Percentiles rank a stretch among this genome's conserved stretches.
These are phyloP conservation scores for Ilex aquifolium DNA, from an alignment of 257 asterid species.

Conservation along the genomic window DNA sequence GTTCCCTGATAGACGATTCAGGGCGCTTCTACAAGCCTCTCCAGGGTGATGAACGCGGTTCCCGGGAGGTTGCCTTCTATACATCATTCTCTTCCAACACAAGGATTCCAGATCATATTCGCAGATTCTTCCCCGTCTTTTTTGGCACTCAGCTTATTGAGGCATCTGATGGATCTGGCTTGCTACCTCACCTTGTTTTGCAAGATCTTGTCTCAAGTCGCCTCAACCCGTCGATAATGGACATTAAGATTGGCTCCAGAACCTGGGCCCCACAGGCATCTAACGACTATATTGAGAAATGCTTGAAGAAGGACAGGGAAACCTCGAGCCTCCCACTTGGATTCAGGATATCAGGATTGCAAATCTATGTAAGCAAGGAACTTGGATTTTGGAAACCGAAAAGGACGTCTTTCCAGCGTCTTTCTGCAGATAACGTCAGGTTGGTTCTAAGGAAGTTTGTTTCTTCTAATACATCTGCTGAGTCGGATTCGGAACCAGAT, in stretches of 20 bases:
- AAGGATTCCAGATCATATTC: slow-evolving; percentile 52
- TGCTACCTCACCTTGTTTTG: slow-evolving; percentile 61
- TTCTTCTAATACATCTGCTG: slow-evolving; percentile 38
- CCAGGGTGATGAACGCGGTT: slow-evolving; percentile 79
- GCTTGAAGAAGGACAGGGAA: slow-evolving; percentile 65
- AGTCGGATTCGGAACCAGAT: slow-evolving; percentile 40
- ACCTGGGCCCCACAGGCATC: slow-evolving; percentile 75
- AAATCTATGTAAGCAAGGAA: slow-evolving; percentile 20
- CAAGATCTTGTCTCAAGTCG: slow-evolving; percentile 46
- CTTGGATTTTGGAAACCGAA: slow-evolving; percentile 48
- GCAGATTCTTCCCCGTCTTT: slow-evolving; percentile 64
- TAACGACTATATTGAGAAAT: slow-evolving; percentile 53
- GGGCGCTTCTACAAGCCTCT: slow-evolving; percentile 95
- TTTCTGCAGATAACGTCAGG: slow-evolving; percentile 49
- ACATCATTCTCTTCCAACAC: slow-evolving; percentile 54
- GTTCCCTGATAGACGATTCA: slow-evolving; percentile 82
- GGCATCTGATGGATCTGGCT: slow-evolving; percentile 89
- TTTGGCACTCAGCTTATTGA: slow-evolving; percentile 72
- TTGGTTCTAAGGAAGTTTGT: slow-evolving; percentile 54
- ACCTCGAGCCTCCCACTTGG: slow-evolving; percentile 60
- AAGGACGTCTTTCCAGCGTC: slow-evolving; percentile 34
- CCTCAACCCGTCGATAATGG: slow-evolving; percentile 69
- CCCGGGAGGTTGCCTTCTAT: slow-evolving; percentile 63
- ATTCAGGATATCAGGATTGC: slow-evolving; percentile 75
- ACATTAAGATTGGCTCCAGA: slow-evolving; percentile 81